Conservation (phyloP, 768 basidiomycete genomes). For the Candolleomyces aberdarensis region DNA sequence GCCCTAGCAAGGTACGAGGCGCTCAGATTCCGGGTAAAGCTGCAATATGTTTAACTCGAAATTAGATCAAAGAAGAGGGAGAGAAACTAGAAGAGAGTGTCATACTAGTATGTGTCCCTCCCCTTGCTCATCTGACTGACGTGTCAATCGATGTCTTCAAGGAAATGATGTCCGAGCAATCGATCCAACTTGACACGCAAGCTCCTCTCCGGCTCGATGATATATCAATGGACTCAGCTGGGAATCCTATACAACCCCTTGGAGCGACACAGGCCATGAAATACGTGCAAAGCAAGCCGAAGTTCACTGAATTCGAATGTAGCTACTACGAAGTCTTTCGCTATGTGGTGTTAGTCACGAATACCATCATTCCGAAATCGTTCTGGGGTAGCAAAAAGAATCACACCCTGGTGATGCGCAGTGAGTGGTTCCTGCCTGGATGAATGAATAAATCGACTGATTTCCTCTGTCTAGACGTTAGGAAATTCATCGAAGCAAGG, state of each 20-base stretch:
- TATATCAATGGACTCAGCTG: slow-evolving; percentile 51
- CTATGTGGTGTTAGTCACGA: slow-evolving; percentile 61
- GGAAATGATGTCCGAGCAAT: slow-evolving; percentile 77
- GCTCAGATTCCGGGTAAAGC: neutral
- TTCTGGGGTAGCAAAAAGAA: slow-evolving; percentile 81
- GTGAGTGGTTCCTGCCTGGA: slow-evolving; percentile 37
- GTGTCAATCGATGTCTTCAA: slow-evolving; percentile 21
- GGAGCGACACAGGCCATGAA: slow-evolving; percentile 47
- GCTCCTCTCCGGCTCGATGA: slow-evolving; percentile 30
- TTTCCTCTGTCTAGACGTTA: slow-evolving; percentile 49
- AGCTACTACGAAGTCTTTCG: slow-evolving; percentile 67
- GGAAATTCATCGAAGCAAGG: slow-evolving; percentile 67
- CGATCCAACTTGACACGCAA: slow-evolving; percentile 56
- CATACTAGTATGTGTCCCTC: slow-evolving; percentile 51
- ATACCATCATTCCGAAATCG: slow-evolving; percentile 63
- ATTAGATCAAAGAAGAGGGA: slow-evolving; percentile 39
- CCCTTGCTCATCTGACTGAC: neutral
- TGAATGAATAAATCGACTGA: neutral
- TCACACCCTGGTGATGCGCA: slow-evolving; percentile 48
- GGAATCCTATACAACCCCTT: slow-evolving; percentile 41
- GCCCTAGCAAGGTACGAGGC: slow-evolving; percentile 68
- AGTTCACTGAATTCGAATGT: slow-evolving; percentile 78
- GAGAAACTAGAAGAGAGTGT: slow-evolving; percentile 54
- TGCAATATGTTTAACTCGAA: neutral
- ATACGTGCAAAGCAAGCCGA: slow-evolving; percentile 56